A percentile compares a stretch with the other conserved stretches of the same genome.
Evolutionary conservation across 345 rosid species (phyloP).

Genomic region (Lenwebbia sp.): DNA sequence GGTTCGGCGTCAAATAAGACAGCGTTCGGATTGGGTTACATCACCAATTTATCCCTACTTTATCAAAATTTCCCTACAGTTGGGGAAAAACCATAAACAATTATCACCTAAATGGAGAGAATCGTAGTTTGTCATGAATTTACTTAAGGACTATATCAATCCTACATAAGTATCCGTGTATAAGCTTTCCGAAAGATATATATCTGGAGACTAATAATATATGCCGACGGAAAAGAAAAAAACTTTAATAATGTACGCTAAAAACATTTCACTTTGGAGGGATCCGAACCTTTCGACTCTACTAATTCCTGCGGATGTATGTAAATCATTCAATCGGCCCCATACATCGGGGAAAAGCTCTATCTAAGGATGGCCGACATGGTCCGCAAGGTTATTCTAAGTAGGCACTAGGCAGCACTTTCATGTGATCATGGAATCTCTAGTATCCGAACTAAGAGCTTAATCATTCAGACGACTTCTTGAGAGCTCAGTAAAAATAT

Average conservation of each 20-base stretch:
- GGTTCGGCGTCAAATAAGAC: not conserved
- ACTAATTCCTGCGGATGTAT: not conserved
- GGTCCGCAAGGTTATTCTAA: too few species aligned
- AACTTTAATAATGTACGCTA: not conserved
- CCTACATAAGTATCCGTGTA: not conserved
- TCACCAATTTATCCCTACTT: not conserved
- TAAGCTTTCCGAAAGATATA: not conserved
- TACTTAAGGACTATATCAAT: not conserved
- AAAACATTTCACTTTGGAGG: not conserved
- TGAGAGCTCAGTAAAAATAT: not conserved
- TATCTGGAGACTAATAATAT: not conserved
- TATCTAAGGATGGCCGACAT: not conserved
- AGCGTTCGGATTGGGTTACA: not conserved
- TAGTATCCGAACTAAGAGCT: not conserved
- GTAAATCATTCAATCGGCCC: not conserved
- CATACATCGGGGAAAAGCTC: not conserved
- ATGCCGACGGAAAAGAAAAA: not conserved
- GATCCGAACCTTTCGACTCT: not conserved
- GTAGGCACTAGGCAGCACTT: too few species aligned
- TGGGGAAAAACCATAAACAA: not conserved
- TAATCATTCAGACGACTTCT: not conserved
- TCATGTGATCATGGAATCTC: not conserved
- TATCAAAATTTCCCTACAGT: not conserved
- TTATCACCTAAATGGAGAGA: not conserved
- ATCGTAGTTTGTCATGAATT: not conserved